Percentiles rank a stretch among this genome's conserved stretches.
These are phyloP conservation scores for Pseudocercospora crystallina DNA, from an alignment of 2,329 filamentous ascomycete genomes.

Conservation along the genomic window DNA sequence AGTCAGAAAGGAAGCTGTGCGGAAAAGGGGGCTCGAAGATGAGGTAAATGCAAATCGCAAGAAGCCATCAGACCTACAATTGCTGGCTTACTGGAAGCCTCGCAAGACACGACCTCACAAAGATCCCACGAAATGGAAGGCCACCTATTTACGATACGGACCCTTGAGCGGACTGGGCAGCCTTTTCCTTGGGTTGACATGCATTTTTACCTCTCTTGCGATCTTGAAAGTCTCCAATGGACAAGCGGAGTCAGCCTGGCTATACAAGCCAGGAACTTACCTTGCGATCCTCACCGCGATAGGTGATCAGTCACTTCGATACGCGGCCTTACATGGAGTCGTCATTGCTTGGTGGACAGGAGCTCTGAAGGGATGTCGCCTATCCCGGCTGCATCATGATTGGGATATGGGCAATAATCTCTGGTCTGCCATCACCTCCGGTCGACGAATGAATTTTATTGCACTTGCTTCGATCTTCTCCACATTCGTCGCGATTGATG, in stretches of 20 bases:
- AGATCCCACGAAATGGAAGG: no score
- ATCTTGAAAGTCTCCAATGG: background rate
- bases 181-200: background rate
- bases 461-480: background rate
- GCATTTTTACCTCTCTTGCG: background rate
- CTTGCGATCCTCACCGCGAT: background rate
- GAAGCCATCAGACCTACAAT: no score
- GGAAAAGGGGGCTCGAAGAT: no score
- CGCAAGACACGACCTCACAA: no score
- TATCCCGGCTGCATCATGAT: background rate
- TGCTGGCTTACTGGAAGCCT: no score
- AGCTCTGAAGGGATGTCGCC: background rate
- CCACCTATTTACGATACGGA: conserved; percentile 1
- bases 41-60: no score
- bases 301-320: background rate
- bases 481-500: background rate
- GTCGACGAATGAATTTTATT: background rate
- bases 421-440: background rate
- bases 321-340: background rate
- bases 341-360: background rate
- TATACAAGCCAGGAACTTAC: background rate
- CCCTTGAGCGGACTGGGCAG: conserved; percentile 2
- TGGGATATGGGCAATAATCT: background rate
- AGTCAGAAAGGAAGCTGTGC: no score
- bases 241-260: background rate